Conservation (phyloP, 176 grass and related monocot species). For the Rhynchospora pubera region DNA sequence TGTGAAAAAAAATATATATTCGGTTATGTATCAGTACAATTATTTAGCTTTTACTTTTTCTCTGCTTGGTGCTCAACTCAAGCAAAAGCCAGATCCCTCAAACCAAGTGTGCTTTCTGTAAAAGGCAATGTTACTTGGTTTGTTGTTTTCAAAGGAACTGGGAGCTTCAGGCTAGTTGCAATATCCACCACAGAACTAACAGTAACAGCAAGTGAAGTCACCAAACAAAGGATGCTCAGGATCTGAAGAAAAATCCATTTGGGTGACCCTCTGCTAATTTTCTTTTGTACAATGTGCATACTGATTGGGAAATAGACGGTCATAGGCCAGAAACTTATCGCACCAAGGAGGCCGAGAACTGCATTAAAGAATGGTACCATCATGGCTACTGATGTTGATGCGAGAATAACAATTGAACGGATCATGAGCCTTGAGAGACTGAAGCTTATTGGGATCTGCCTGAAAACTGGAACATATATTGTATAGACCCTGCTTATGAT, state of each 20-base stretch:
- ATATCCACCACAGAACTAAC: conserved; percentile 68
- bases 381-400: conserved; percentile 69
- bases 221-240: conserved; percentile 68
- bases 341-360: conserved; percentile 78
- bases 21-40: neutral
- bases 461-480: conserved; percentile 32
- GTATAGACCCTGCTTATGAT: too few species aligned
- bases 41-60: neutral
- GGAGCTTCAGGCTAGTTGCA: conserved; percentile 56
- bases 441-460: conserved; percentile 20
- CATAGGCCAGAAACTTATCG: conserved; percentile 77
- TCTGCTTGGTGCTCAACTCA: neutral
- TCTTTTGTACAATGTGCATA: conserved; percentile 59
- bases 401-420: conserved; percentile 55
- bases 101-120: neutral
- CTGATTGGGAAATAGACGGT: conserved; percentile 80
- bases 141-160: conserved; percentile 43
- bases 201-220: conserved; percentile 60
- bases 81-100: neutral
- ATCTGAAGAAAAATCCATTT: conserved; percentile 70
- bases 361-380: conserved; percentile 79
- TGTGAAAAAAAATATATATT: neutral
- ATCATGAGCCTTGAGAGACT: conserved; percentile 63
- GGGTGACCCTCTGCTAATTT: conserved; percentile 28
- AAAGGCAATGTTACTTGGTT: neutral